A percentile compares a stretch with the other conserved stretches of the same genome.
Conservation (phyloP, 2,329 filamentous ascomycete genomes). For the Magnaporthiopsis poae region DNA sequence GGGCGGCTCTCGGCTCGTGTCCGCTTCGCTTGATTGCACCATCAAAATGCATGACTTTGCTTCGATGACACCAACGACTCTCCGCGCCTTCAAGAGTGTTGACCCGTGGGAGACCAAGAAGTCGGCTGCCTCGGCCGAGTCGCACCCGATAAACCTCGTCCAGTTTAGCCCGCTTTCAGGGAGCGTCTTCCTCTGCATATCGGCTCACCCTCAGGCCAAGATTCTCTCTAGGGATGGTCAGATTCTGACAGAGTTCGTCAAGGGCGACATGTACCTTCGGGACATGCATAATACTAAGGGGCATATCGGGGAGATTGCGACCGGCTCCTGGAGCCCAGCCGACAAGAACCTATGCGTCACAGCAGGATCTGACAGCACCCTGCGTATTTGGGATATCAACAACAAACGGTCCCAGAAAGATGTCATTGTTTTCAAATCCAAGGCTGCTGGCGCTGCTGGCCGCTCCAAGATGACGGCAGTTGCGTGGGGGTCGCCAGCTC, state of each 20-base stretch:
- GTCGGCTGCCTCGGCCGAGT: conserved; percentile 60
- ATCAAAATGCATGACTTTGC: conserved; percentile 92
- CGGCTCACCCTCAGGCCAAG: conserved; percentile 81
- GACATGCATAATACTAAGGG: conserved; percentile 98
- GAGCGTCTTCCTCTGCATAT: conserved; percentile 72
- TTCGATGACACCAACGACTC: conserved; percentile 86
- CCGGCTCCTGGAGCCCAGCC: conserved; percentile 81
- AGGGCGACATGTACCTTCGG: conserved; percentile 95
- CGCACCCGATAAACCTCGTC: conserved; percentile 78
- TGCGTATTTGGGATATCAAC: conserved; percentile 95
- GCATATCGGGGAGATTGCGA: conserved; percentile 83
- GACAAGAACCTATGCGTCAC: conserved; percentile 80
- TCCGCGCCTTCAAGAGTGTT: conserved; percentile 85
- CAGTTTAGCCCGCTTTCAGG: conserved; percentile 78
- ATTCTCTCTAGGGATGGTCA: conserved; percentile 85
- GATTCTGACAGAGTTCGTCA: conserved; percentile 75
- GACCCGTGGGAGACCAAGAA: conserved; percentile 74
- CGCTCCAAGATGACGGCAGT: conserved; percentile 90
- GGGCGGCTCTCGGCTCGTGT: conserved; percentile 72
- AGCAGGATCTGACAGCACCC: conserved; percentile 85
- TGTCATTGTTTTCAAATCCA: conserved; percentile 91
- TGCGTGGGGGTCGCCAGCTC: conserved; percentile 67
- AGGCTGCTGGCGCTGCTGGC: conserved; percentile 75
- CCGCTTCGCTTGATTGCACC: conserved; percentile 83
- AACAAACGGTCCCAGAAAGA: conserved; percentile 82